Conservation (phyloP, 306 rosid species). For the Phaseolus lunatus region DNA sequence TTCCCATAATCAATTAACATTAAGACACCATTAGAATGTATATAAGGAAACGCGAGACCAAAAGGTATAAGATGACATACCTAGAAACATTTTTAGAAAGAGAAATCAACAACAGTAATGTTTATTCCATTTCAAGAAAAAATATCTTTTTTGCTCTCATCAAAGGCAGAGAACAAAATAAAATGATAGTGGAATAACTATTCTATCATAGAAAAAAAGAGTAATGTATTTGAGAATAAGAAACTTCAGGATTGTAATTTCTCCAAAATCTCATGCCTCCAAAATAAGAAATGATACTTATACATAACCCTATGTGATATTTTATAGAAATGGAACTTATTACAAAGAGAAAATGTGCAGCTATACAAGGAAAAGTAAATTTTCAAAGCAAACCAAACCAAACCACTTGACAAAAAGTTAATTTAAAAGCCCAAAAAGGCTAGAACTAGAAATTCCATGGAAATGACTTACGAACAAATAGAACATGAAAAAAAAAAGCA, state of each 20-base stretch:
- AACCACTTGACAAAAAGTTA: background rate
- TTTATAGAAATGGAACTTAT: slow-evolving; percentile 1
- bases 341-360: slow-evolving; percentile 19
- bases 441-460: no score
- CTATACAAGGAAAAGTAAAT: background rate
- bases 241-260: slow-evolving; percentile 10
- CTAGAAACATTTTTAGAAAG: slow-evolving; percentile 37
- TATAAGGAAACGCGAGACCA: slow-evolving; percentile 20
- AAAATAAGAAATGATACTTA: slow-evolving; percentile 14
- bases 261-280: slow-evolving; percentile 32
- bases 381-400: slow-evolving; percentile 22
- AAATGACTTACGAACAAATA: no score
- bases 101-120: slow-evolving; percentile 1
- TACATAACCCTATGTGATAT: background rate
- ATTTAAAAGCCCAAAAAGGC: background rate
- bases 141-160: background rate
- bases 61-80: slow-evolving; percentile 12
- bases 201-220: slow-evolving; percentile 11
- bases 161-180: background rate
- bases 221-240: background rate
- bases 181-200: background rate
- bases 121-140: slow-evolving; percentile 21
- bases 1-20: slow-evolving; percentile 73
- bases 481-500: no score
- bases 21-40: slow-evolving; percentile 21